phyloP scores from a whole-genome alignment of 2,329 filamentous ascomycete species.

The Blastomyces gilchristii region DNA sequence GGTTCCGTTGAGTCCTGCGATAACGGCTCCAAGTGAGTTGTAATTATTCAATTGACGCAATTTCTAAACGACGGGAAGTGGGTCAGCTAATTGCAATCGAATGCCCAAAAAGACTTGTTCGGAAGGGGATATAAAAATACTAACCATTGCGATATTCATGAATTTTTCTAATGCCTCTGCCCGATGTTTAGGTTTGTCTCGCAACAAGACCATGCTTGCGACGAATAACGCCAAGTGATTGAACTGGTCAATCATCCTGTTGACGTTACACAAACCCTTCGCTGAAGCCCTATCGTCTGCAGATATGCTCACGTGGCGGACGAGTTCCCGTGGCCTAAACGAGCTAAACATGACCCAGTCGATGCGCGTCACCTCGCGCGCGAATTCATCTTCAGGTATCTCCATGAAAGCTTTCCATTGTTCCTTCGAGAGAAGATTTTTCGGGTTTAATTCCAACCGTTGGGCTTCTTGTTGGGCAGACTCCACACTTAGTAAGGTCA shows the following conservation, averaged over 20 bases:
- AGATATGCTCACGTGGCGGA: conserved; percentile 77
- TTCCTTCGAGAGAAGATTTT: conserved; percentile 64
- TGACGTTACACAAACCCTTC: conserved; percentile 71
- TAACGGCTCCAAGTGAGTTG: conserved; percentile 85
- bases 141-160: conserved; percentile 66
- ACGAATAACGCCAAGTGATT: conserved; percentile 79
- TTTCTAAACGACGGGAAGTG: conserved; percentile 42
- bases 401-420: conserved; percentile 90
- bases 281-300: conserved; percentile 43
- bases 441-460: conserved; percentile 58
- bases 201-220: conserved; percentile 70
- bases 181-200: conserved; percentile 92
- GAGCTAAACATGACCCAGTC: conserved; percentile 98
- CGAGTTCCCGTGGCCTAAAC: conserved; percentile 82
- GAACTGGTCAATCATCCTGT: conserved; percentile 88
- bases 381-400: conserved; percentile 71
- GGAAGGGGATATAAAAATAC: conserved; percentile 11
- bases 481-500: conserved; percentile 41
- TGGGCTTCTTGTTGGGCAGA: conserved; percentile 71
- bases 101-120: neutral
- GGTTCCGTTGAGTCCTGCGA: conserved; percentile 84
- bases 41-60: conserved; percentile 92
- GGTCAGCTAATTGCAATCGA: neutral
- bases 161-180: conserved; percentile 89
- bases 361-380: conserved; percentile 83